phyloP scores from a whole-genome alignment of 2,329 filamentous ascomycete species.

The Neurospora sp. region DNA sequence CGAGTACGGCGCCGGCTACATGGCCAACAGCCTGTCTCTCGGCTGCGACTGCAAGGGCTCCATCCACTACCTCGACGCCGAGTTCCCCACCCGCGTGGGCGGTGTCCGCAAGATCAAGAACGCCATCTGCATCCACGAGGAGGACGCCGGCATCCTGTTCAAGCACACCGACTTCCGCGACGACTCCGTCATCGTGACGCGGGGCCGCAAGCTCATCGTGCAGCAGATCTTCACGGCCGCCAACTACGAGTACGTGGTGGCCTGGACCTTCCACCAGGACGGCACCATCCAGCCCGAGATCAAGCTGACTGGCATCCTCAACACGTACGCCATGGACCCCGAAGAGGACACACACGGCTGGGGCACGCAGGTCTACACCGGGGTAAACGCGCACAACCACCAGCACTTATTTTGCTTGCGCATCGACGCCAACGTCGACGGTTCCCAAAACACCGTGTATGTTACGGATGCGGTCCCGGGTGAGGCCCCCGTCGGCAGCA shows the following conservation, averaged over 20 bases:
- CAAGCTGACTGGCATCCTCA: constrained; percentile 83
- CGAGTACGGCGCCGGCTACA: constrained; percentile 73
- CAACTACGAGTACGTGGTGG: constrained; percentile 77
- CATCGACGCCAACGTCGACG: constrained; percentile 79
- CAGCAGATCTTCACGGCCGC: constrained; percentile 92
- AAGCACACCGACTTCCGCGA: constrained; percentile 94
- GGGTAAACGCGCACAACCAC: constrained; percentile 91
- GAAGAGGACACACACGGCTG: constrained; percentile 76
- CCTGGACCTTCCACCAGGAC: constrained; percentile 90
- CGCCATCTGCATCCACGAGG: constrained; percentile 90
- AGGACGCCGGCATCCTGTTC: constrained; percentile 84
- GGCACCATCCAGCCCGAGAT: constrained; percentile 88
- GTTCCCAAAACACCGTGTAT: constrained; percentile 74
- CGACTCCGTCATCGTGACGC: constrained; percentile 75
- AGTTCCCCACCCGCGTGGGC: constrained; percentile 70
- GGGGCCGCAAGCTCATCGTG: constrained; percentile 75
- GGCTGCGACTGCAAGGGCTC: constrained; percentile 83
- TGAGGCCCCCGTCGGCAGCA: constrained; percentile 64
- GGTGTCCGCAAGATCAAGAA: constrained; percentile 78
- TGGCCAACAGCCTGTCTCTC: constrained; percentile 67
- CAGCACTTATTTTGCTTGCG: constrained; percentile 91
- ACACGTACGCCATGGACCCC: constrained; percentile 75
- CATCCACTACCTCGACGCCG: constrained; percentile 85
- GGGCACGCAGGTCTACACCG: constrained; percentile 84
- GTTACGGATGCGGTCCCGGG: constrained; percentile 66